Evolutionary conservation across 768 basidiomycete species (phyloP), one percentile per base, ranked within the genome.

Genomic region (Neoboletus brunneissimus): DNA sequence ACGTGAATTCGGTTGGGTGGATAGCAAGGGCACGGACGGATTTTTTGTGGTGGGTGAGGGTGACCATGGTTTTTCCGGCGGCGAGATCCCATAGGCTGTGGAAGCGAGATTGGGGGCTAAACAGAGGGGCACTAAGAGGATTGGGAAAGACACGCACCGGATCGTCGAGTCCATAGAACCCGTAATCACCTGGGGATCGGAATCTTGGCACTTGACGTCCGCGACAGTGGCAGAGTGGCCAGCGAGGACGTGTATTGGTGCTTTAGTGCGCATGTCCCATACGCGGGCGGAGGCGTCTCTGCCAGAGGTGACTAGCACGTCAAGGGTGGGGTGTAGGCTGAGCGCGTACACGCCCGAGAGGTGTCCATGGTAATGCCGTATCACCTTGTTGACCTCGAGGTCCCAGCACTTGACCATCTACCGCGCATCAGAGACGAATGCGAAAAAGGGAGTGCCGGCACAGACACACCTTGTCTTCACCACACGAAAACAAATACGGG

Each of bases 351-450:
- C 95, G 43, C 97, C 97, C 0, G 95, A 98, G 22, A 97, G 82
- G 72, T 99, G 97, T 2, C 97, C 97, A 69, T 99, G 97, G 68
- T 99, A 98, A 73, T 98, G 94, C 20, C 97, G 84, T 53, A 99
- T 99, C 57, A 98, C 96, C 73, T 98, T 99, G 79, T 99, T 99
- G 27, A 91, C 89, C 72, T 99, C 97, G 48, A 99, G 76, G 66
- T 99, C 97, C 97, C 97, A 98, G 65, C 97, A 98, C 77, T 98
- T 98, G 35, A 99, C 97, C 97, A 98, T 98, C 94, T 97, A 68
- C 15, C 9, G 20, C 27, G 37, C 31, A 8, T 48, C 25, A 51
- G 57, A 55, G 47, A 20, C 6, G 15, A 8, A 38, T 12, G 5
- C 8, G 4, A 11, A n/a, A 18, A 27, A 32, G 5, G 53, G 4